Percentiles rank a stretch among this genome's conserved stretches.
Conservation (phyloP, 805 yeast genomes). For the Suhomyces sp. region DNA sequence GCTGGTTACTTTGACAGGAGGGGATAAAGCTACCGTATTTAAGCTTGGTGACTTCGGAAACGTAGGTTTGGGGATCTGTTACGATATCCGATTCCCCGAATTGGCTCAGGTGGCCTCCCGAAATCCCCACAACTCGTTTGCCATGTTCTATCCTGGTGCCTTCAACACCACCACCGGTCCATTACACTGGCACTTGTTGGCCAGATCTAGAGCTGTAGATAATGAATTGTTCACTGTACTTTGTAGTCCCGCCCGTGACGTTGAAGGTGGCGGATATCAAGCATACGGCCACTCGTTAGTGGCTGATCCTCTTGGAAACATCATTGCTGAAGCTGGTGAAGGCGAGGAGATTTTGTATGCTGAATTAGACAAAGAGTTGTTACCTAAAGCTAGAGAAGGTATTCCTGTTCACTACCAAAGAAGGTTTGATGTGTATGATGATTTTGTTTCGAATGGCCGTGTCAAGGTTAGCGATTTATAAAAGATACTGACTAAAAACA, state of each 20-base stretch:
- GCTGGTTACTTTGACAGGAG: conserved; percentile 70
- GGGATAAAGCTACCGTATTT: conserved; percentile 76
- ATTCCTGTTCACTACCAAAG: conserved; percentile 45
- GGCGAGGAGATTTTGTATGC: conserved; percentile 44
- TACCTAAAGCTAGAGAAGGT: conserved; percentile 39
- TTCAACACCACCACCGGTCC: conserved; percentile 86
- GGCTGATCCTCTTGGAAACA: conserved; percentile 40
- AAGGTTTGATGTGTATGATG: conserved; percentile 43
- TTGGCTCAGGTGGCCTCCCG: conserved; percentile 69
- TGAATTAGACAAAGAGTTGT: conserved; percentile 35
- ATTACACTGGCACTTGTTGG: conserved; percentile 75
- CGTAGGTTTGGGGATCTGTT: conserved; percentile 84
- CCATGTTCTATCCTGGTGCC: conserved; percentile 81
- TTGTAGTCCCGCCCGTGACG: conserved; percentile 87
- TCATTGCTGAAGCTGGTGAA: conserved; percentile 46
- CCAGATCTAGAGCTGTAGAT: conserved; percentile 71
- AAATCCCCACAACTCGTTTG: conserved; percentile 56
- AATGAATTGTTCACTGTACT: conserved; percentile 69
- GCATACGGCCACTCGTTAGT: conserved; percentile 47
- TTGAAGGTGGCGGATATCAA: conserved; percentile 41
- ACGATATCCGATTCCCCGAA: conserved; percentile 80
- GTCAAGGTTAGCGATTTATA: conserved; percentile 27
- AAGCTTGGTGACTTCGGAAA: conserved; percentile 61
- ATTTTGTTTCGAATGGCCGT: conserved; percentile 32
- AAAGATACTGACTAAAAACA: too few species aligned